Conservation (phyloP, 2,329 filamentous ascomycete species). For the Grosmannia penicillata region DNA sequence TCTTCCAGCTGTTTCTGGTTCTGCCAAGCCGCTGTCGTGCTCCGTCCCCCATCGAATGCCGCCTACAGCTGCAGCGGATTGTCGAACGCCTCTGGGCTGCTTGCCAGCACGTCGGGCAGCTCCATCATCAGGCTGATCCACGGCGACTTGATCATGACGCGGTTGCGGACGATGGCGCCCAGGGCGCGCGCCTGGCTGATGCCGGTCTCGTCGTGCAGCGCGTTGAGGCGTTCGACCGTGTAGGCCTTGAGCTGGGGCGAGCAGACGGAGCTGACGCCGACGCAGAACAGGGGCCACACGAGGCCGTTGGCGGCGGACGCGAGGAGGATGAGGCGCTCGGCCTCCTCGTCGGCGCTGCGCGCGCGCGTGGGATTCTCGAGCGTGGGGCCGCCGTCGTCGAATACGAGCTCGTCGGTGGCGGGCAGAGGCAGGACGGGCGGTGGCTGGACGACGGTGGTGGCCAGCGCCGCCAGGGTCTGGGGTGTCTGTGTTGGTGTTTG, state of each 20-base stretch:
- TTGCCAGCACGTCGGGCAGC: no score
- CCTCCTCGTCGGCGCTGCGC: conserved; percentile 19
- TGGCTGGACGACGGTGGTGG: conserved; percentile 3
- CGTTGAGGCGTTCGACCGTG: conserved; percentile 27
- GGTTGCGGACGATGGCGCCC: conserved; percentile 25
- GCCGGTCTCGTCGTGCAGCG: conserved; percentile 29
- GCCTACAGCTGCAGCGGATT: conserved; percentile 2
- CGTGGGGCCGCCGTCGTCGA: conserved; percentile 18
- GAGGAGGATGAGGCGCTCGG: conserved; percentile 31
- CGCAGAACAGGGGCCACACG: conserved; percentile 34
- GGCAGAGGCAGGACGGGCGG: neutral
- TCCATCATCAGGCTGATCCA: conserved; percentile 6
- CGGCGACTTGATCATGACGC: conserved; percentile 13
- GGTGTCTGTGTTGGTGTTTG: no score
- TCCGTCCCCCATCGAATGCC: no score
- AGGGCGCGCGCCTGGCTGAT: conserved; percentile 28
- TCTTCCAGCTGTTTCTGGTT: no score
- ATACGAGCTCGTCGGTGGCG: conserved; percentile 4
- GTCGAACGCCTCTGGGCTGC: neutral
- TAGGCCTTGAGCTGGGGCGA: conserved; percentile 25
- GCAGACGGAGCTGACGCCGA: conserved; percentile 32
- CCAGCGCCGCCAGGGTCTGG: conserved; percentile 7
- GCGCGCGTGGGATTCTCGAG: conserved; percentile 25
- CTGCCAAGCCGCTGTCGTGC: no score
- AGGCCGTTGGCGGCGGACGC: conserved; percentile 32